A percentile compares a stretch with the other conserved stretches of the same genome.
Evolutionary conservation across 2,329 filamentous ascomycete species (phyloP).

Genomic region (Fusarium tuaranense): DNA sequence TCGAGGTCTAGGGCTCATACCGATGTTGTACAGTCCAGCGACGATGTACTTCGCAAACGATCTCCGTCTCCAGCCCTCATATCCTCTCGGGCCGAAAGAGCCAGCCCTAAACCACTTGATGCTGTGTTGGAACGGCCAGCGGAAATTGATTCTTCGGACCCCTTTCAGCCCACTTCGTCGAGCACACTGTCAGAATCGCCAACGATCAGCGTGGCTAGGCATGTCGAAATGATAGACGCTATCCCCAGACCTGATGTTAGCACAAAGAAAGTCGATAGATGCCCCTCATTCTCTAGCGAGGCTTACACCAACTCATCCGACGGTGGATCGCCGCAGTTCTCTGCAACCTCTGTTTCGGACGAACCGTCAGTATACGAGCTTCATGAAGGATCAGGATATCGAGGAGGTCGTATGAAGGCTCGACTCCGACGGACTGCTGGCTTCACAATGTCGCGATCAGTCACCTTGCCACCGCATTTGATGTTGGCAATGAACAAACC

Average conservation of each 20-base stretch:
- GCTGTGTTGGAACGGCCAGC: constrained; percentile 25
- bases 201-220: not conserved
- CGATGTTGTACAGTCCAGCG: constrained; percentile 9
- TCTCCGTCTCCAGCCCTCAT: constrained; percentile 5
- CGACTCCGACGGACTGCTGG: constrained; percentile 47
- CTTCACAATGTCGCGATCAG: constrained; percentile 45
- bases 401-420: constrained; percentile 45
- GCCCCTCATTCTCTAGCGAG: constrained; percentile 14
- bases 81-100: not conserved
- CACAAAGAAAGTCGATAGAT: constrained; percentile 2
- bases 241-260: not conserved
- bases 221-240: not conserved
- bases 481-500: constrained; percentile 29
- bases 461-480: constrained; percentile 46
- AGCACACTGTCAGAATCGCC: not conserved
- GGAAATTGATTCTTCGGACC: constrained; percentile 9
- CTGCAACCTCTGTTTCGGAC: constrained; percentile 20
- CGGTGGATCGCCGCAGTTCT: constrained; percentile 16
- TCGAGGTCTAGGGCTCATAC: not conserved
- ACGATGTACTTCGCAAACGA: constrained; percentile 18
- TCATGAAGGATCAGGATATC: constrained; percentile 48
- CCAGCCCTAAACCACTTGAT: constrained; percentile 15
- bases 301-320: not conserved
- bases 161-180: constrained; percentile 6
- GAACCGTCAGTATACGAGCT: constrained; percentile 39